phyloP scores from a whole-genome alignment of 257 asterid genomes.

The Solanum virginianum region DNA sequence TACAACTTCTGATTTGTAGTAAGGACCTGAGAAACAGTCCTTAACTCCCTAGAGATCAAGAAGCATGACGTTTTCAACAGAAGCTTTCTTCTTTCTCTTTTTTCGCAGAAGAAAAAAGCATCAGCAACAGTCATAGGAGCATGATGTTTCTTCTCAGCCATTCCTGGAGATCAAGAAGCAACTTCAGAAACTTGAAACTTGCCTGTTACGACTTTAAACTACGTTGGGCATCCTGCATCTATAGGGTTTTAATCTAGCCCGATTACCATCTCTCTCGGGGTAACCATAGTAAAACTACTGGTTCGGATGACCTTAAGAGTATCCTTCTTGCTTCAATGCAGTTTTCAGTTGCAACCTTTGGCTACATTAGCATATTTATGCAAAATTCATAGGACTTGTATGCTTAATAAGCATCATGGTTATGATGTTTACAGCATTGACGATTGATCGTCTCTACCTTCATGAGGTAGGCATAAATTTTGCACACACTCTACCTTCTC shows the following conservation, averaged over 20 bases:
- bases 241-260: background rate
- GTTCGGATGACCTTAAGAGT: background rate
- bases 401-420: constrained; percentile 10
- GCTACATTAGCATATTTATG: background rate
- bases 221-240: background rate
- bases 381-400: background rate
- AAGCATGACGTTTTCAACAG: background rate
- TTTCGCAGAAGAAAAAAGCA: background rate
- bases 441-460: too few species aligned
- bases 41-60: background rate
- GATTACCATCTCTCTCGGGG: background rate
- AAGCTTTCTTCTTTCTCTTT: background rate
- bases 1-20: constrained; percentile 25
- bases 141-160: background rate
- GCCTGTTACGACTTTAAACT: background rate
- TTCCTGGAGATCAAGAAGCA: background rate
- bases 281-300: background rate
- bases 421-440: background rate
- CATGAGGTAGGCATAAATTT: too few species aligned
- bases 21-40: background rate
- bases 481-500: too few species aligned
- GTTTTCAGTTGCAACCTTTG: background rate
- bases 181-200: background rate
- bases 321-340: background rate
- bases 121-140: background rate